Base-by-base conservation (phyloP, 116 monocot species). In the Cymodocea nodosa region DNA sequence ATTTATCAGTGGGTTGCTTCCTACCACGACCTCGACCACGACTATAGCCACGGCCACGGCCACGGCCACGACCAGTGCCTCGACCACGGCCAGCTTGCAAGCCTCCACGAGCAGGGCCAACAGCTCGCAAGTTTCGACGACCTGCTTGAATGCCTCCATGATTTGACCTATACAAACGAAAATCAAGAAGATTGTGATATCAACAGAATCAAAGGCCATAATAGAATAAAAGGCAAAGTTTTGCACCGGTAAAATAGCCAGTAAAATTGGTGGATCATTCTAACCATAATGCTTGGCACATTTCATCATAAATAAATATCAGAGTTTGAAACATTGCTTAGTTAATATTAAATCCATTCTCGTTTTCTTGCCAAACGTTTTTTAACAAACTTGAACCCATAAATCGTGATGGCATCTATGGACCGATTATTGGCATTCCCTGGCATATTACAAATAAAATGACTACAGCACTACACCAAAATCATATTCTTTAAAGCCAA, bases 11-110 rank as follows among this genome's bases (percentile, higher is more conserved):
- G 17, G 67, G 63, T 62, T 59, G 73, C 59, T 56, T 71, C 37
- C 68, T 61, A 7, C 74, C 79, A 39, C 86, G 72, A 2, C 84
- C 86, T 58, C 76, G 71, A 3, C 82, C 83, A 16, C 80, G 74
- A 15, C 60, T 52, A 16, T 70, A 20, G 2, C 69, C 71, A 2
- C 74, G 67, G 1, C 66, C 77, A 24, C 62, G 69, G 2, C 71
- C 76, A 59, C 59, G 52, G 34, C 70, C 50, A 59, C 48, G 25
- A 16, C 15, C 14, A 53, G 25, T 4, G 25, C 70, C 73, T n/a
- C 64, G 63, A 24, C 73, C 72, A 53, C 60, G 25, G 50, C 52
- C 18, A 35, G 52, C 23, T 60, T 63, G 71, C 40, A 65, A 57
- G 52, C 48, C 25, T 22, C 72, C 72, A 14, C 65, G 64, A 22